Conservation (phyloP, 1,284 basidiomycete genomes). For the Cutaneotrichosporon cavernicola region DNA sequence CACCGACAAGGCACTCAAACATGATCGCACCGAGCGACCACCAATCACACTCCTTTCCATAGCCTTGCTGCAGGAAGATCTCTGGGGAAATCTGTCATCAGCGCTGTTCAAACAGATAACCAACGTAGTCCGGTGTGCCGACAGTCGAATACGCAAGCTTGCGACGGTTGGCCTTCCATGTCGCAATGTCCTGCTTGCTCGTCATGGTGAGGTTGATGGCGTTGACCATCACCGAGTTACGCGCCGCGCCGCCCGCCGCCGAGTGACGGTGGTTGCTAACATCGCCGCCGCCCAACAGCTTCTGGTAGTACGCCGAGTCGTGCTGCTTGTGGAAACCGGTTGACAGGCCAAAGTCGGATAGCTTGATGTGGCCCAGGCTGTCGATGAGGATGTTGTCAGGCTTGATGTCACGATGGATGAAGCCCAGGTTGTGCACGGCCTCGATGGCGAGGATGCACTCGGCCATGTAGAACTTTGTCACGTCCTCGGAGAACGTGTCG, state of each 20-base stretch:
- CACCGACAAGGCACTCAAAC: constrained; percentile 88
- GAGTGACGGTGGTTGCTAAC: constrained; percentile 35
- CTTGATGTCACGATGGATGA: constrained; percentile 97
- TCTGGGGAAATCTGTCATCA: constrained; percentile 77
- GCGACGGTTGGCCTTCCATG: constrained; percentile 97
- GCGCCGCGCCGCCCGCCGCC: constrained; percentile 49
- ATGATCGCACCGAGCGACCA: constrained; percentile 97
- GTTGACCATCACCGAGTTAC: constrained; percentile 94
- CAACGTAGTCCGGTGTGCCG: constrained; percentile 89
- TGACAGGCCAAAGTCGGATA: constrained; percentile 94
- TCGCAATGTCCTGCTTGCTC: constrained; percentile 87
- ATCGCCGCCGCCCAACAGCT: constrained; percentile 68
- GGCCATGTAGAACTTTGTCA: constrained; percentile 98
- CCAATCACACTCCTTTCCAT: constrained; percentile 98
- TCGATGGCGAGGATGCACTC: constrained; percentile 98
- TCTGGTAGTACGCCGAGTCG: constrained; percentile 91
- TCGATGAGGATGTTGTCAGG: constrained; percentile 98
- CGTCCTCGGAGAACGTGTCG: constrained; percentile 97
- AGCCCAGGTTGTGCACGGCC: constrained; percentile 97
- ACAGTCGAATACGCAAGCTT: constrained; percentile 98
- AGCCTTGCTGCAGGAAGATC: constrained; percentile 96
- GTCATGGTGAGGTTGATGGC: constrained; percentile 94
- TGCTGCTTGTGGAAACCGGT: constrained; percentile 95
- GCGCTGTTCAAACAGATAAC: constrained; percentile 10
- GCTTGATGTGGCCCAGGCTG: constrained; percentile 85